Evolutionary conservation across 257 asterid genomes (phyloP), one percentile per base, ranked within the genome.

Genomic region (Jasminum sambac): DNA sequence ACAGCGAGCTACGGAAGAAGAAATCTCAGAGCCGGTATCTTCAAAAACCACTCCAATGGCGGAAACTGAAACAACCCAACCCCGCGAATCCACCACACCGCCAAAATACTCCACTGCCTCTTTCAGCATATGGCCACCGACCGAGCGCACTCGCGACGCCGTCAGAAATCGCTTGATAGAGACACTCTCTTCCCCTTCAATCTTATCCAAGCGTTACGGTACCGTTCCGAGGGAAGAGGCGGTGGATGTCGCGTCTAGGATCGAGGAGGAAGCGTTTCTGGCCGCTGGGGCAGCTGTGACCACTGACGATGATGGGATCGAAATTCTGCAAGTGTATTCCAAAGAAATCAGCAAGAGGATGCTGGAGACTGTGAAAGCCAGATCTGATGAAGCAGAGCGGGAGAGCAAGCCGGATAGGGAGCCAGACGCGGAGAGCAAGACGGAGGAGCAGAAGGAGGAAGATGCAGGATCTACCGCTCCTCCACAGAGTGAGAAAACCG

Each of bases 71-170:
- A 34, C 68, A 16, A 16, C 78, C 70, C 58, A 78, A 58, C 36
- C 65, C 0, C 39, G 19, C 67, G 67, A 42, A 65, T 14, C 12
- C 30, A 66, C 41, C 34, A 36, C 65, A 19, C 44, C 64, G 16
- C 72, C 39, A 66, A 85, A 70, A 44, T 43, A 23, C 82, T 16
- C 74, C 74, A 76, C 21, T 58, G 11, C 77, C 42, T 80, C 96
- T 63, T 87, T 92, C 88, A 85, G 89, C 91, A 87, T 90, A 59
- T 93, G 97, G 98, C 98, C 98, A 0, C 97, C 97, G 0, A 78
- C 89, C 16, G 90, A 84, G 16, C 92, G 95, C 69, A 88, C 96
- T 17, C 98, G 98, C 73, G 97, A 89, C 25, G 95, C 97, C 48
- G 95, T 93, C 19, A 76, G 79, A 46, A 78, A 68, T 69, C 98